A percentile compares a stretch with the other conserved stretches of the same genome.
These are phyloP conservation scores for Fraxinus ornus DNA, from an alignment of 305 asterid species.

Conservation along the genomic window DNA sequence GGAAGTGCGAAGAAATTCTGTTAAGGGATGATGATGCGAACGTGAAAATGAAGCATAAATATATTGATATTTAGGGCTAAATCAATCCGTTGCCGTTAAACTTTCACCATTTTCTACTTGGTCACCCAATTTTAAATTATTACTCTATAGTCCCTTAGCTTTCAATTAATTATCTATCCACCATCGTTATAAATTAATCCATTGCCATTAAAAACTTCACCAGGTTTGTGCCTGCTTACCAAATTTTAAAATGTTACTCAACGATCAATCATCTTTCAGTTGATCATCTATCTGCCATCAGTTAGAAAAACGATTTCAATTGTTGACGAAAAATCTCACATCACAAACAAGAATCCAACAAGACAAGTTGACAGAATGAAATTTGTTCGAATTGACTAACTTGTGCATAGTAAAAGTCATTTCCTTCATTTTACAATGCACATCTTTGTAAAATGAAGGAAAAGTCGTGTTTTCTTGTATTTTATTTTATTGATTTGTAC, in stretches of 20 bases:
- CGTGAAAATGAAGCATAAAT: slow-evolving; percentile 19
- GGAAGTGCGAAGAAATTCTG: neutral
- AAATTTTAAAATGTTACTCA: neutral
- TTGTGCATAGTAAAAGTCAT: neutral
- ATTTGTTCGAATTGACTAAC: neutral
- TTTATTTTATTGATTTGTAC: no score
- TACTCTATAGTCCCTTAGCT: neutral
- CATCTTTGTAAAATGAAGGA: neutral
- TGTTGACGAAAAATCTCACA: no score
- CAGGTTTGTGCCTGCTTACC: neutral
- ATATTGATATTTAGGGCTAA: neutral
- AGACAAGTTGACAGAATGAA: no score
- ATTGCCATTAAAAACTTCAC: neutral
- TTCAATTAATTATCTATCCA: neutral
- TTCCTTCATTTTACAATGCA: neutral
- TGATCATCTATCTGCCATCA: no score
- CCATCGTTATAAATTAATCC: neutral
- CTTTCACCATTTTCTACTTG: neutral
- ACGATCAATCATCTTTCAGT: neutral
- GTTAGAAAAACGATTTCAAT: no score
- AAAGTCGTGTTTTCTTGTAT: no score
- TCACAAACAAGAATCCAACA: no score
- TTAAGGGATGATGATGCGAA: slow-evolving; percentile 6
- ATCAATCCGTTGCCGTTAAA: neutral
- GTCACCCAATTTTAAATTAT: neutral